These are phyloP conservation scores for Boletus rubroflammeus DNA, from an alignment of 768 basidiomycete species.

Conservation along the genomic window DNA sequence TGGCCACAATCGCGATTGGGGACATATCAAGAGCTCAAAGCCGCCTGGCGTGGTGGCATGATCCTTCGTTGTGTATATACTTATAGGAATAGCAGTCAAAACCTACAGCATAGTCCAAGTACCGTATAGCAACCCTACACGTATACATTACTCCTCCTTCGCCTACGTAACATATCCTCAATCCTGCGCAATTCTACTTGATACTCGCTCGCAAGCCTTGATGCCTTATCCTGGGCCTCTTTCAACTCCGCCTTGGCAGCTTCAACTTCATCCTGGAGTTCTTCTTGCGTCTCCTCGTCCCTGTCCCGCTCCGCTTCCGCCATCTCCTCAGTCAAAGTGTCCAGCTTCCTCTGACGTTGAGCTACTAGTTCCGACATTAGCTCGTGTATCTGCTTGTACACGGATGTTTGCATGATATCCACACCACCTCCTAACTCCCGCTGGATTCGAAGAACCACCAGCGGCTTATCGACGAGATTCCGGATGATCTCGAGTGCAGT, in stretches of 20 bases:
- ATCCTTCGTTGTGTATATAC: neutral
- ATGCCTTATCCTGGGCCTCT: constrained; percentile 22
- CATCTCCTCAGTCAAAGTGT: constrained; percentile 42
- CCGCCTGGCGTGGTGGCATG: neutral
- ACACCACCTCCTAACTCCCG: constrained; percentile 46
- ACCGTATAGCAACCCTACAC: neutral
- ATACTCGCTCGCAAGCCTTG: constrained; percentile 26
- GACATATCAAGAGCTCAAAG: neutral
- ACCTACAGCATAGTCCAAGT: neutral
- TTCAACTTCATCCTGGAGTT: constrained; percentile 39
- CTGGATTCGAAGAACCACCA: constrained; percentile 48
- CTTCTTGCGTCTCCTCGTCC: constrained; percentile 44
- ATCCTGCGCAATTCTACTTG: constrained; percentile 25
- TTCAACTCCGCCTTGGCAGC: constrained; percentile 20
- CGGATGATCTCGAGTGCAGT: constrained; percentile 46
- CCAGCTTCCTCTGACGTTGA: constrained; percentile 44
- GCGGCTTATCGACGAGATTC: constrained; percentile 35
- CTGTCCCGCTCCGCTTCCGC: constrained; percentile 39
- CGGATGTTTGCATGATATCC: constrained; percentile 48
- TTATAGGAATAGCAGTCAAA: neutral
- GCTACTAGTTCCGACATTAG: constrained; percentile 45
- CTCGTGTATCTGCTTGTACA: constrained; percentile 48
- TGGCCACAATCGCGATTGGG: neutral
- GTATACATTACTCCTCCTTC: constrained; percentile 2
- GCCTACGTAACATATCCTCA: constrained; percentile 22